Evolutionary conservation across 2,329 filamentous ascomycete species (phyloP), one percentile per base, ranked within the genome.

Genomic region (Diplodia seriata): DNA sequence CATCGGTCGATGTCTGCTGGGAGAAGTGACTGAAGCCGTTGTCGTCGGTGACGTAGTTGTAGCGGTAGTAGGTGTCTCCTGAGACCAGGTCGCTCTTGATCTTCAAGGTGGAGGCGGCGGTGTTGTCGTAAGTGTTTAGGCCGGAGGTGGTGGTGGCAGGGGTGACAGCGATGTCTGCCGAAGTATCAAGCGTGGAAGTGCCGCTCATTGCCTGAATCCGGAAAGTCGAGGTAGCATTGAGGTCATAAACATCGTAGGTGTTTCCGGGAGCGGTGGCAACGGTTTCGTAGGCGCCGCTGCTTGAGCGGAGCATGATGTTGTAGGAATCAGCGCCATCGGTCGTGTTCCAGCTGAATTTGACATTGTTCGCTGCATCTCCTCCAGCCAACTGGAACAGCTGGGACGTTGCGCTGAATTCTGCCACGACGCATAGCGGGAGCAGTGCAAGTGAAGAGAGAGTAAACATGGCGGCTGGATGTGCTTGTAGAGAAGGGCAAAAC

Each of bases 51-150:
- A 70, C 68, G 54, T 70, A 73, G 49, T 70, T 72, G 68, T 73
- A 71, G 6, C 66, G 68, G 67, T 73, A 73, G 63, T 71, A 73
- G 23, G 57, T 36, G 8, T 43, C 40, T 15, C 9, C 23, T 1
- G 20, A 18, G n/a, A 49, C 40, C 40, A 72, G 65, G 8, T 70
- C 66, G 4, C 69, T 68, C 67, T 70, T 71, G 31, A 70, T 51
- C 7, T 47, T 38, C 5, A 68, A 33, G 1, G 33, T 3, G 0
- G 70, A 70, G 12, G 38, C 26, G 26, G 59, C 61, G 5, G 70
- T 71, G 50, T 72, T 72, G 64, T 70, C 70, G 53, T 72, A 70
- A 7, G 69, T 71, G 53, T 68, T 57, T 68, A 70, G 71, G 14
- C 64, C 64, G 61, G 66, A 57, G 12, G 64, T 18, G 7, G 69